phyloP scores from a whole-genome alignment of 1,139 yeast species.

The Citeromyces hawaiiensis region DNA sequence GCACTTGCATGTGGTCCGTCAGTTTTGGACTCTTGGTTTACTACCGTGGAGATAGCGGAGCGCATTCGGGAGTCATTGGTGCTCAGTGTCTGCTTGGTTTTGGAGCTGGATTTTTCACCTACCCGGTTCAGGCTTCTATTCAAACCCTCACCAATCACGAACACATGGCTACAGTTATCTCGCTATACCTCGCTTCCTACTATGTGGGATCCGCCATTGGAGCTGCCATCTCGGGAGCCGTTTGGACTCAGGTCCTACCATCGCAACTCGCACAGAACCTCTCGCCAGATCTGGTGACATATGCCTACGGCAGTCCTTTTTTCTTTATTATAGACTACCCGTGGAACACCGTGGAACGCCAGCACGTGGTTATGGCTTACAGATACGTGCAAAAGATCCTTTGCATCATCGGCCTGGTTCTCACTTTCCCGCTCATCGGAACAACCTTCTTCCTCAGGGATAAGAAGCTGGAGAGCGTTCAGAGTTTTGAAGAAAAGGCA shows the following conservation, averaged over 20 bases:
- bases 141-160: constrained; percentile 51
- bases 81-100: constrained; percentile 55
- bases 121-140: constrained; percentile 52
- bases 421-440: constrained; percentile 37
- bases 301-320: constrained; percentile 43
- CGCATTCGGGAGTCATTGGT: constrained; percentile 50
- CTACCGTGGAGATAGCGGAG: constrained; percentile 33
- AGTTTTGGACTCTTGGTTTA: constrained; percentile 45
- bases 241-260: constrained; percentile 42
- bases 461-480: constrained; percentile 9
- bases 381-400: constrained; percentile 44
- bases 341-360: constrained; percentile 52
- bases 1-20: constrained; percentile 39
- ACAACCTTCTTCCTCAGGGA: constrained; percentile 41
- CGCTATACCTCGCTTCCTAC: constrained; percentile 39
- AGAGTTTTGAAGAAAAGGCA: constrained; percentile 7
- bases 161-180: constrained; percentile 49
- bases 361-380: constrained; percentile 43
- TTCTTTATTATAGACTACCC: constrained; percentile 28
- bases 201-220: constrained; percentile 52
- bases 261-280: constrained; percentile 15
- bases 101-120: constrained; percentile 62
- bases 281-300: constrained; percentile 9
- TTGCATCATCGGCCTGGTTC: constrained; percentile 41
- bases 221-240: constrained; percentile 43